Conservation (phyloP, 257 asterid genomes). For the Forsythia viridissima region DNA sequence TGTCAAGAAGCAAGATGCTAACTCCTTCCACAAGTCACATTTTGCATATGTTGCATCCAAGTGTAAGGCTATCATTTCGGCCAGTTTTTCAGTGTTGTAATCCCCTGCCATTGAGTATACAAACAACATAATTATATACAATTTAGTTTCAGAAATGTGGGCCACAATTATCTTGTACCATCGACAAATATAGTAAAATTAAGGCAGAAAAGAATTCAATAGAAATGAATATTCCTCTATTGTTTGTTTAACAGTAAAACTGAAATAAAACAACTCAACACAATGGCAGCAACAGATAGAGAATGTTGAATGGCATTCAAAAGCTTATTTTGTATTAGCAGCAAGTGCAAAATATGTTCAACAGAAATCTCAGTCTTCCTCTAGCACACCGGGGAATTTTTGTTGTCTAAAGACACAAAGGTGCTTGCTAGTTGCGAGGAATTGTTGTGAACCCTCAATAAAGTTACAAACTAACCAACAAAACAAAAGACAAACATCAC, state of each 20-base stretch:
- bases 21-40: conserved; percentile 62
- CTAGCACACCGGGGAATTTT: too few relatives aligned
- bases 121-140: neutral
- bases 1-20: conserved; percentile 64
- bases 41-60: conserved; percentile 66
- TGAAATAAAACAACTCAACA: neutral
- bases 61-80: conserved; percentile 81
- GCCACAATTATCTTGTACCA: too few relatives aligned
- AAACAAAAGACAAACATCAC: neutral
- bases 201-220: too few relatives aligned
- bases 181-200: too few relatives aligned
- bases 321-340: neutral
- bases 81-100: conserved; percentile 55
- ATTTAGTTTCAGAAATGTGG: too few relatives aligned
- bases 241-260: neutral
- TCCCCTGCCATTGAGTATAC: conserved; percentile 48
- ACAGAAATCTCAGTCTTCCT: too few relatives aligned
- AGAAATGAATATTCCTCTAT: too few relatives aligned
- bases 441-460: neutral
- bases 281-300: neutral
- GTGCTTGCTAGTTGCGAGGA: neutral
- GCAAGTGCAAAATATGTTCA: too few relatives aligned
- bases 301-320: neutral
- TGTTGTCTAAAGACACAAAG: neutral
- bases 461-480: neutral